A percentile compares a stretch with the other conserved stretches of the same genome.
phyloP scores from a whole-genome alignment of 768 basidiomycete species.

The Obba rivulosa region DNA sequence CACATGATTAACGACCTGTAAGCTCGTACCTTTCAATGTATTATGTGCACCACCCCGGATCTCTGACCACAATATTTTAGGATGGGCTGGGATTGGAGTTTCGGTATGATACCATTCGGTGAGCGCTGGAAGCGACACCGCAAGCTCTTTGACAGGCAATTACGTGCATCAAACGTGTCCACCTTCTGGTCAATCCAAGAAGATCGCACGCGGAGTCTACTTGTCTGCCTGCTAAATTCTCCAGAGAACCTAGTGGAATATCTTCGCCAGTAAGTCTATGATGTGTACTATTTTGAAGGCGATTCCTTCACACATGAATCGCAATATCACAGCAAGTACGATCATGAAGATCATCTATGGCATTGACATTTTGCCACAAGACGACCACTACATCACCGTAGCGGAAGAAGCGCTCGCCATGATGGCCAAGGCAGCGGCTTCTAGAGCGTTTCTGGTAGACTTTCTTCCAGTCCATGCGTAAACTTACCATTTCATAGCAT shows the following conservation, averaged over 20 bases:
- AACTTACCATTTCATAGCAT: neutral
- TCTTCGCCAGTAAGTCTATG: conserved; percentile 29
- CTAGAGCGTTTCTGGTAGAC: conserved; percentile 44
- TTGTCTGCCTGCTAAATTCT: conserved; percentile 26
- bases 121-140: conserved; percentile 39
- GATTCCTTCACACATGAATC: neutral
- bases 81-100: conserved; percentile 38
- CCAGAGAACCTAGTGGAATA: conserved; percentile 35
- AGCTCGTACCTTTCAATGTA: conserved; percentile 22
- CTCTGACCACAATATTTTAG: conserved; percentile 18
- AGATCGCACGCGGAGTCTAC: conserved; percentile 29
- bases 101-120: conserved; percentile 37
- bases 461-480: conserved; percentile 24
- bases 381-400: conserved; percentile 39
- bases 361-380: conserved; percentile 20
- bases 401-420: conserved; percentile 34
- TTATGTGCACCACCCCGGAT: neutral
- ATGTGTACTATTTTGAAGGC: too few relatives aligned
- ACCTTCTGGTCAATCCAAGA: conserved; percentile 32
- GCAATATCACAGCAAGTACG: conserved; percentile 36
- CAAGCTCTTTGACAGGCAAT: conserved; percentile 35
- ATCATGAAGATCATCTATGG: conserved; percentile 44
- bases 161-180: conserved; percentile 31
- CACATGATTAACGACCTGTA: conserved; percentile 25
- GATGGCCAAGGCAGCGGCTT: conserved; percentile 29